These are phyloP conservation scores for Conoideocrella luteorostrata DNA, from an alignment of 2,329 filamentous ascomycete genomes.

Conservation along the genomic window DNA sequence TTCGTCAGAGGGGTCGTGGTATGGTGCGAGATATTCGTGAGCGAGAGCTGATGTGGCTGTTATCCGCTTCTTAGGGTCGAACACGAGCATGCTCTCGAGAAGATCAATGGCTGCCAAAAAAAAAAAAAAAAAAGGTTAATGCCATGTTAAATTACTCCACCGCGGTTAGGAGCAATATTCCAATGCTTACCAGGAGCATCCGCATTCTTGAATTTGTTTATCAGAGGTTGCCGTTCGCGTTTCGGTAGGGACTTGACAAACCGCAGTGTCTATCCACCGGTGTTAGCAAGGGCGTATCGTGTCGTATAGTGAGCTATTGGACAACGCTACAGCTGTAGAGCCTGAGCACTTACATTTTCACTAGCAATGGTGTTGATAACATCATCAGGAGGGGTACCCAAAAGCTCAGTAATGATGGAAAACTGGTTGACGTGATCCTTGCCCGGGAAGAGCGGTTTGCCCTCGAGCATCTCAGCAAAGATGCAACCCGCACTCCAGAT, in stretches of 20 bases:
- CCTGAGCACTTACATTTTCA: slow-evolving; percentile 66
- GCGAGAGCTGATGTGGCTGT: slow-evolving; percentile 78
- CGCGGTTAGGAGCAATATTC: no score
- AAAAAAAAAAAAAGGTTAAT: neutral
- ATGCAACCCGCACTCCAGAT: slow-evolving; percentile 99
- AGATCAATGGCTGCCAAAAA: slow-evolving; percentile 70
- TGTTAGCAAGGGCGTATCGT: neutral
- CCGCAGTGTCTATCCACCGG: slow-evolving; percentile 64
- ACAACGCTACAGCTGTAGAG: neutral
- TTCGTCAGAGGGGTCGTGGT: slow-evolving; percentile 96
- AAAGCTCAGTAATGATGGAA: slow-evolving; percentile 95
- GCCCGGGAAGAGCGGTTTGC: slow-evolving; percentile 94
- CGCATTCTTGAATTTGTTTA: slow-evolving; percentile 90
- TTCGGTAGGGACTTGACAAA: slow-evolving; percentile 97
- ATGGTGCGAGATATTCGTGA: slow-evolving; percentile 90
- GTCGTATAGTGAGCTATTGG: no score
- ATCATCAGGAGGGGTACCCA: slow-evolving; percentile 94
- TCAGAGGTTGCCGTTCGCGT: slow-evolving; percentile 80
- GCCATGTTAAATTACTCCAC: no score
- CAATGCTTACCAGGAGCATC: slow-evolving; percentile 65
- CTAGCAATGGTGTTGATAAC: slow-evolving; percentile 98
- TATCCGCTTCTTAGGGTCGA: slow-evolving; percentile 94
- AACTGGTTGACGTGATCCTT: slow-evolving; percentile 99
- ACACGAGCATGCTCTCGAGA: slow-evolving; percentile 94
- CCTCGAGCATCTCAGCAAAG: slow-evolving; percentile 98